Evolutionary conservation across 306 rosid species (phyloP).

Genomic region (Sesbania bispinosa): DNA sequence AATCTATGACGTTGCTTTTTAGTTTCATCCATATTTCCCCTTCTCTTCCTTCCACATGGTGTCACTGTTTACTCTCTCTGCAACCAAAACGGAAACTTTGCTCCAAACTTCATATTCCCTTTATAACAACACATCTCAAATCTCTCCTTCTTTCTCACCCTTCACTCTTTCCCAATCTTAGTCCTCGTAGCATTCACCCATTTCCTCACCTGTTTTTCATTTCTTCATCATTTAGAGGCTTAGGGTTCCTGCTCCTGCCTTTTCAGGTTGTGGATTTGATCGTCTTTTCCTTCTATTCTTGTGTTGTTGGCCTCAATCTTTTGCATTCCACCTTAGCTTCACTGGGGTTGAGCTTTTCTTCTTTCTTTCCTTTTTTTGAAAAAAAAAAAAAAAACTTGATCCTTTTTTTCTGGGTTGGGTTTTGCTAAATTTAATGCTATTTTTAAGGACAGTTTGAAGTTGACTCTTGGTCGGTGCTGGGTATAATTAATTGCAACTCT

Average conservation of each 20-base stretch:
- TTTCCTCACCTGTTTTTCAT: background rate
- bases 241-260: slow-evolving; percentile 6
- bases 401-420: background rate
- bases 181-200: background rate
- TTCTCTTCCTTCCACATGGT: slow-evolving; percentile 32
- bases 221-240: slow-evolving; percentile 2
- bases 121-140: background rate
- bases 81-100: slow-evolving; percentile 16
- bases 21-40: background rate
- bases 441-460: slow-evolving; percentile 16
- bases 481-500: slow-evolving; percentile 13
- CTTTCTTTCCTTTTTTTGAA: background rate
- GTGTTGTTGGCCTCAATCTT: background rate
- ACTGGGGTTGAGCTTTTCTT: background rate
- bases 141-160: background rate
- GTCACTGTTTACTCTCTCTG: slow-evolving; percentile 13
- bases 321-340: background rate
- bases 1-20: slow-evolving; percentile 33
- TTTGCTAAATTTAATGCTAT: background rate
- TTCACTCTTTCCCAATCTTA: background rate
- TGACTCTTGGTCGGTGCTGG: slow-evolving; percentile 17
- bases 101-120: background rate
- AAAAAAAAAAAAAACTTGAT: too few relatives aligned
- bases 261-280: slow-evolving; percentile 13
- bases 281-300: slow-evolving; percentile 1